Evolutionary conservation across 108 stramenopile genomes (phyloP), one percentile per base, ranked within the genome.

Genomic region (Skeletonema potamos): DNA sequence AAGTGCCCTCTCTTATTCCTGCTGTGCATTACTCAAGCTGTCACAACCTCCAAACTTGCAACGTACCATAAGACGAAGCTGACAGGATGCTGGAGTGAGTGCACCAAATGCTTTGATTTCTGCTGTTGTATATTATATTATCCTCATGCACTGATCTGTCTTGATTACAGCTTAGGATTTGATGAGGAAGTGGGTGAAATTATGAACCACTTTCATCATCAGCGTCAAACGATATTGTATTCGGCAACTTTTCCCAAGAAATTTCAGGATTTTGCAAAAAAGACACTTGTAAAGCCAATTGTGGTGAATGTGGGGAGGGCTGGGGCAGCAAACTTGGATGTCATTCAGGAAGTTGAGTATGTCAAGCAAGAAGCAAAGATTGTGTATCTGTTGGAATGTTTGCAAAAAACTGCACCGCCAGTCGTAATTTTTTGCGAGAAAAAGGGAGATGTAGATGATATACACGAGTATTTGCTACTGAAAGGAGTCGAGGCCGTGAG

Each of bases 291-390:
- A 18, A 74, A 85, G 67, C 97, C 99, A 20, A 90, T 99, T 30
- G 88, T 97, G 4, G 98, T 99, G 32, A 99, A 99, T 78, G 98
- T 98, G 18, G 97, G 98, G 13, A 86, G 99, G 10, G 98, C 98
- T 3, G 99, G 99, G 26, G 99, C 99, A 10, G 98, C 99, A 15
- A 98, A 97, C 71, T 72, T 99, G n/a, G 98, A 99, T 82, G 98
- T 99, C 9, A 98, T 99, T 71, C 98, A 99, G 82, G 99, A 99
- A 84, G 97, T 99, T 58, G 99, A 99, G 72, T 97, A 98, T 70
- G 98, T 99, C 61, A 97, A 97, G 78, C 89, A 97, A 66, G 99
- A 99, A 68, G 97, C 97, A 13, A 97, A 97, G 74, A 97, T 98
- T 66, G 93, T 98, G 6, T 97, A 98, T 48, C 77, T 98, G 27